Conservation (phyloP, 2,329 filamentous ascomycete species). For the Stromatinia cepivora region DNA sequence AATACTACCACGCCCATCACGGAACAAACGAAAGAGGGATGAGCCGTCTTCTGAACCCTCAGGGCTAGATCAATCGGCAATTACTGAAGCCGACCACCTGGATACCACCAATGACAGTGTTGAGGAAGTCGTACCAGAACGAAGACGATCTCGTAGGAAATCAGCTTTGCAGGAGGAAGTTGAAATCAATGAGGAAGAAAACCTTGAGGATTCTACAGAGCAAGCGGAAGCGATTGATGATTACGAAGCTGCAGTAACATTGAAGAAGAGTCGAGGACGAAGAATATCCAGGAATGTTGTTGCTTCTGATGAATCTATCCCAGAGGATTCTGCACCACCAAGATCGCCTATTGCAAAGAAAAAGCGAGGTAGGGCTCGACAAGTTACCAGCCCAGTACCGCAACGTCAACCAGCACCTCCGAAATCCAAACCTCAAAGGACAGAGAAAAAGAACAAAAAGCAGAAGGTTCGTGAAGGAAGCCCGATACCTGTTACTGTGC, state of each 20-base stretch:
- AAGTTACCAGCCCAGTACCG: constrained; percentile 26
- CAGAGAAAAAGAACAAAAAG: constrained; percentile 35
- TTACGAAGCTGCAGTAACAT: constrained; percentile 41
- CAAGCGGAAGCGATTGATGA: constrained; percentile 40
- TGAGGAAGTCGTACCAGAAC: neutral
- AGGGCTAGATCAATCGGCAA: neutral
- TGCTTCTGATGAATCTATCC: constrained; percentile 43
- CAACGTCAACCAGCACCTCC: constrained; percentile 40
- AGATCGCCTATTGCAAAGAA: constrained; percentile 22
- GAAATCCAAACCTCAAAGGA: constrained; percentile 32
- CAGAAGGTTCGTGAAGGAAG: constrained; percentile 42
- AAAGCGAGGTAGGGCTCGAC: constrained; percentile 26
- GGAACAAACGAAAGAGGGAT: constrained; percentile 34
- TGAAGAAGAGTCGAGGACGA: constrained; percentile 45
- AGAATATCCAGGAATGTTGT: constrained; percentile 32
- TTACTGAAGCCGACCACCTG: neutral
- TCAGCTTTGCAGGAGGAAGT: neutral
- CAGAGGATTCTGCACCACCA: constrained; percentile 40
- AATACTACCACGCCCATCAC: constrained; percentile 21
- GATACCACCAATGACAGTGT: neutral
- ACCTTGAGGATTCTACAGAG: constrained; percentile 18
- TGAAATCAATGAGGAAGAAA: neutral
- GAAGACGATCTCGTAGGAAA: constrained; percentile 11
- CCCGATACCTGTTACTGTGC: constrained; percentile 58
- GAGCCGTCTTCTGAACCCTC: constrained; percentile 17